Evolutionary conservation across 2,329 filamentous ascomycete species (phyloP).

Genomic region (Ciborinia camelliae): DNA sequence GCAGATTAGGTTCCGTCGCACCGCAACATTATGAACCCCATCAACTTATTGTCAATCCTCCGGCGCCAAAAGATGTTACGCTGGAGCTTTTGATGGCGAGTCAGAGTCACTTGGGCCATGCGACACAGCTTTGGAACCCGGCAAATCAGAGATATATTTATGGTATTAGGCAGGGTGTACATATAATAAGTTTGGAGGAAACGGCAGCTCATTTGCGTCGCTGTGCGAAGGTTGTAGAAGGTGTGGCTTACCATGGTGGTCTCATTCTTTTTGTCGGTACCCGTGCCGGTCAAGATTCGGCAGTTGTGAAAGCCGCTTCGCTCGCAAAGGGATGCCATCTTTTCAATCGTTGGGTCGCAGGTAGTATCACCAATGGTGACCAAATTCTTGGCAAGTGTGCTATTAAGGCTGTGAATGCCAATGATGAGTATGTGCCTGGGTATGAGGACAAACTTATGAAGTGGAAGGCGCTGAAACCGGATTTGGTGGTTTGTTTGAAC

Average conservation of each 20-base stretch:
- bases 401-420: constrained; percentile 72
- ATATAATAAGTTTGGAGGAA: constrained; percentile 88
- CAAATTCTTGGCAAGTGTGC: constrained; percentile 72
- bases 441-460: constrained; percentile 64
- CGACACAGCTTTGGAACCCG: constrained; percentile 90
- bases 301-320: constrained; percentile 77
- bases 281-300: constrained; percentile 72
- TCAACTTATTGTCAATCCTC: constrained; percentile 67
- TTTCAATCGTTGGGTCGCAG: constrained; percentile 90
- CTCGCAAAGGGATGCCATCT: constrained; percentile 79
- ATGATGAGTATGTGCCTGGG: constrained; percentile 58
- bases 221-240: constrained; percentile 86
- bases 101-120: constrained; percentile 86
- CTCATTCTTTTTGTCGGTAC: constrained; percentile 90
- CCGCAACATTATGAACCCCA: constrained; percentile 61
- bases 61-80: constrained; percentile 73
- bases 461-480: constrained; percentile 70
- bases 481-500: constrained; percentile 89
- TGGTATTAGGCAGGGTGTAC: constrained; percentile 80
- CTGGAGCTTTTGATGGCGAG: constrained; percentile 87
- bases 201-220: constrained; percentile 88
- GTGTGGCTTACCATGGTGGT: constrained; percentile 77
- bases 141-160: constrained; percentile 92
- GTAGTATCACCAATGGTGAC: constrained; percentile 87
- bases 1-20: constrained; percentile 48